Evolutionary conservation across 768 basidiomycete species (phyloP).

Genomic region (Strobilomyces confusus): DNA sequence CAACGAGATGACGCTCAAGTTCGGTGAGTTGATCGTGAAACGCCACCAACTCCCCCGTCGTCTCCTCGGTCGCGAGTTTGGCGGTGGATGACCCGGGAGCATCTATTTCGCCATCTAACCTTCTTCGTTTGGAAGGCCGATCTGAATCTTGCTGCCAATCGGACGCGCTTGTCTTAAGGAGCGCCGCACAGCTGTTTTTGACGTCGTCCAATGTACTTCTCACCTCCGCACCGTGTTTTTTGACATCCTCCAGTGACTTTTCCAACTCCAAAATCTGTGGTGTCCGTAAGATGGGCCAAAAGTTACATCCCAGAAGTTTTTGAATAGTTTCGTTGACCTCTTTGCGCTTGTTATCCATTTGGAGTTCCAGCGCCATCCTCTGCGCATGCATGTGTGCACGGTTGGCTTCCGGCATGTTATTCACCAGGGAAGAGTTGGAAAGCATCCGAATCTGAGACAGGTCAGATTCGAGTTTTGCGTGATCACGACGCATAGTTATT

Average conservation of each 20-base stretch:
- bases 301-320: slow-evolving; percentile 32
- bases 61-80: slow-evolving; percentile 1
- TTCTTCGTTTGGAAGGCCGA: slow-evolving; percentile 28
- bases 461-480: slow-evolving; percentile 31
- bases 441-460: slow-evolving; percentile 26
- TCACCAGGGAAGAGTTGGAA: slow-evolving; percentile 21
- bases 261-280: slow-evolving; percentile 26
- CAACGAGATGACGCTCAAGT: slow-evolving; percentile 28
- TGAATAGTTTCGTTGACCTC: slow-evolving; percentile 29
- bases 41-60: slow-evolving; percentile 20
- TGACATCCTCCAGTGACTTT: slow-evolving; percentile 20
- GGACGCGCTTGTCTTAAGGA: slow-evolving; percentile 17
- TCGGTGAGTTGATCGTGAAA: slow-evolving; percentile 28
- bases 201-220: slow-evolving; percentile 22
- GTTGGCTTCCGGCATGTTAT: slow-evolving; percentile 24
- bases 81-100: not conserved
- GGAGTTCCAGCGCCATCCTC: slow-evolving; percentile 20
- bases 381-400: slow-evolving; percentile 22
- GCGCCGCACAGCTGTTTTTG: slow-evolving; percentile 17
- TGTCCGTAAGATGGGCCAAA: slow-evolving; percentile 37
- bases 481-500: slow-evolving; percentile 32
- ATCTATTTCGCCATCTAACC: slow-evolving; percentile 10
- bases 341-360: slow-evolving; percentile 29
- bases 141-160: slow-evolving; percentile 16
- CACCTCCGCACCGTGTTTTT: slow-evolving; percentile 32